phyloP scores from a whole-genome alignment of 1,139 yeast genomes.

The Kurtzmaniella natalensis region DNA sequence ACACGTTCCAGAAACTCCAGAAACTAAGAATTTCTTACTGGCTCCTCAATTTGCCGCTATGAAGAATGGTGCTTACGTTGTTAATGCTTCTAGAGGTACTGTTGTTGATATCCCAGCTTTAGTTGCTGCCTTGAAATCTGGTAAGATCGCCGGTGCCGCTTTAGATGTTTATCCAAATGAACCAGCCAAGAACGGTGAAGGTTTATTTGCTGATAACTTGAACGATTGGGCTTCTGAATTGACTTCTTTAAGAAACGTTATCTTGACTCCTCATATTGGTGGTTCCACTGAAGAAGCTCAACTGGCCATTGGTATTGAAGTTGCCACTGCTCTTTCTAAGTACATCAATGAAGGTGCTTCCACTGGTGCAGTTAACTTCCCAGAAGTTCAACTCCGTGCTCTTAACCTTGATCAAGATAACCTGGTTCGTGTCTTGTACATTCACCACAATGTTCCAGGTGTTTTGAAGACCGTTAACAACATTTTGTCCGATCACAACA shows the following conservation, averaged over 20 bases:
- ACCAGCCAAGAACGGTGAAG: slow-evolving; percentile 95
- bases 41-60: slow-evolving; percentile 91
- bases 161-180: slow-evolving; percentile 95
- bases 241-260: slow-evolving; percentile 77
- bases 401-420: slow-evolving; percentile 84
- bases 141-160: slow-evolving; percentile 97
- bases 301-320: slow-evolving; percentile 96
- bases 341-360: slow-evolving; percentile 96
- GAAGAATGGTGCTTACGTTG: slow-evolving; percentile 93
- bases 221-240: slow-evolving; percentile 85
- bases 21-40: slow-evolving; percentile 85
- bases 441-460: slow-evolving; percentile 98
- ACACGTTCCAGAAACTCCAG: slow-evolving; percentile 94
- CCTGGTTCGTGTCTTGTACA: slow-evolving; percentile 89
- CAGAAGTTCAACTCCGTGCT: slow-evolving; percentile 91
- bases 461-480: slow-evolving; percentile 96
- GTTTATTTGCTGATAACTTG: slow-evolving; percentile 63
- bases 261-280: slow-evolving; percentile 96
- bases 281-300: slow-evolving; percentile 99
- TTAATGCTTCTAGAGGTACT: slow-evolving; percentile 97
- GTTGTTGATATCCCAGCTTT: slow-evolving; percentile 95
- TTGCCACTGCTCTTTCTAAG: slow-evolving; percentile 76
- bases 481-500: slow-evolving; percentile 89
- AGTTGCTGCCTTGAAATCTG: slow-evolving; percentile 85
- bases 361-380: slow-evolving; percentile 98